phyloP scores from a whole-genome alignment of 257 asterid genomes.

The Solanum paucissectum region DNA sequence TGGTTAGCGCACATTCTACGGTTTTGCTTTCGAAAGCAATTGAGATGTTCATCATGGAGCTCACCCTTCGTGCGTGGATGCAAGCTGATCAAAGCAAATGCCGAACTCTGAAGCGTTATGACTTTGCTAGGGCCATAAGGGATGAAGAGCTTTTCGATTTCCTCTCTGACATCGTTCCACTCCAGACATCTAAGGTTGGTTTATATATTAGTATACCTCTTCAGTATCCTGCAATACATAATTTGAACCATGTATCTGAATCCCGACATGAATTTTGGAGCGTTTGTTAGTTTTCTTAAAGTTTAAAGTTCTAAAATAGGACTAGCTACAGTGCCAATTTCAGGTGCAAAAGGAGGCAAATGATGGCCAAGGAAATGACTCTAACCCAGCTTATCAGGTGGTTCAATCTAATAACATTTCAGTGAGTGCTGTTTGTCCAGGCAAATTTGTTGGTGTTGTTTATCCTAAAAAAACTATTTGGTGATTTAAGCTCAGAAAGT shows the following conservation, averaged over 20 bases:
- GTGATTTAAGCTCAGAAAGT: neutral
- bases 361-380: neutral
- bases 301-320: neutral
- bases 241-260: neutral
- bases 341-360: neutral
- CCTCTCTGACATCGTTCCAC: constrained; percentile 14
- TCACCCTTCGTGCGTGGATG: constrained; percentile 29
- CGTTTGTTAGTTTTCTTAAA: neutral
- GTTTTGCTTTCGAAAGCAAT: constrained; percentile 25
- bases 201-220: neutral
- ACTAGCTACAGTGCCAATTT: neutral
- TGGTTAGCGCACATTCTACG: constrained; percentile 30
- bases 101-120: constrained; percentile 15
- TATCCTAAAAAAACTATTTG: neutral
- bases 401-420: constrained; percentile 1
- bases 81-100: constrained; percentile 7
- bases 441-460: neutral
- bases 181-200: constrained; percentile 14
- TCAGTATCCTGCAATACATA: neutral
- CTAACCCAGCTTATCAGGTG: neutral
- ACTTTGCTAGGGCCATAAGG: constrained; percentile 25
- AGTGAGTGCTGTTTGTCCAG: neutral
- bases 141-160: constrained; percentile 5
- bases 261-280: neutral
- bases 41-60: constrained; percentile 26